These are phyloP conservation scores for Barnettozyma vustinii DNA, from an alignment of 805 yeast genomes.

Conservation along the genomic window DNA sequence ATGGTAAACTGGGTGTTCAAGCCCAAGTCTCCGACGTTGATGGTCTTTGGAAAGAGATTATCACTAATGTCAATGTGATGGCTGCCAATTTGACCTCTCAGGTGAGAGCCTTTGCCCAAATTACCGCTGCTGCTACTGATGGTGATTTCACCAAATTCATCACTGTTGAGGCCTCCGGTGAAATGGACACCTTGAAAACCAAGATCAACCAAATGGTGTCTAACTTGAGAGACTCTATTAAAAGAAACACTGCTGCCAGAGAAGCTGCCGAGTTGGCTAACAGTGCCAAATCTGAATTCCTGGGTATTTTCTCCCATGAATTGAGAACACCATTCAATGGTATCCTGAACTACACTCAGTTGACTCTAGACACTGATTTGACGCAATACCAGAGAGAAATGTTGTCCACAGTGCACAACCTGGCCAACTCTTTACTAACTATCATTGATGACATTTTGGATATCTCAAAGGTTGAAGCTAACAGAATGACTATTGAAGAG, in stretches of 20 bases:
- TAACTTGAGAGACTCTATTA: slow-evolving; percentile 81
- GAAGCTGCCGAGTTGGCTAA: slow-evolving; percentile 93
- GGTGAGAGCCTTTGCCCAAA: slow-evolving; percentile 89
- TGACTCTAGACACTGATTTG: slow-evolving; percentile 80
- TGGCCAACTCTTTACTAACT: slow-evolving; percentile 79
- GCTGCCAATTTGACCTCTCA: slow-evolving; percentile 90
- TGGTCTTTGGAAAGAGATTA: slow-evolving; percentile 88
- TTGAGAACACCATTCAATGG: slow-evolving; percentile 92
- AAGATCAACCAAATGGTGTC: slow-evolving; percentile 76
- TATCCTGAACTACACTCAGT: slow-evolving; percentile 88
- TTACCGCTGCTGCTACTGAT: slow-evolving; percentile 91
- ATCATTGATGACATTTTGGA: slow-evolving; percentile 88
- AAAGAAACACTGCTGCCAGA: slow-evolving; percentile 87
- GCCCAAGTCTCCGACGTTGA: slow-evolving; percentile 89
- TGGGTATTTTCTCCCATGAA: slow-evolving; percentile 86
- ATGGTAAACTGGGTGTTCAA: slow-evolving; percentile 88
- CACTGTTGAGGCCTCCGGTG: slow-evolving; percentile 89
- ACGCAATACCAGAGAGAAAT: slow-evolving; percentile 90
- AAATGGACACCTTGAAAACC: slow-evolving; percentile 58
- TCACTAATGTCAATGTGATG: slow-evolving; percentile 89
- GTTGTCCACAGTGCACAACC: slow-evolving; percentile 83
- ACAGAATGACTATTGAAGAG: slow-evolving; percentile 88
- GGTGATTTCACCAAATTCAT: slow-evolving; percentile 88
- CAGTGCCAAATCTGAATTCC: slow-evolving; percentile 81
- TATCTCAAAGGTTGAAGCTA: slow-evolving; percentile 90